A percentile compares a stretch with the other conserved stretches of the same genome.
These are phyloP conservation scores for Talaromyces sp. DNA, from an alignment of 2,329 filamentous ascomycete genomes.

Conservation along the genomic window DNA sequence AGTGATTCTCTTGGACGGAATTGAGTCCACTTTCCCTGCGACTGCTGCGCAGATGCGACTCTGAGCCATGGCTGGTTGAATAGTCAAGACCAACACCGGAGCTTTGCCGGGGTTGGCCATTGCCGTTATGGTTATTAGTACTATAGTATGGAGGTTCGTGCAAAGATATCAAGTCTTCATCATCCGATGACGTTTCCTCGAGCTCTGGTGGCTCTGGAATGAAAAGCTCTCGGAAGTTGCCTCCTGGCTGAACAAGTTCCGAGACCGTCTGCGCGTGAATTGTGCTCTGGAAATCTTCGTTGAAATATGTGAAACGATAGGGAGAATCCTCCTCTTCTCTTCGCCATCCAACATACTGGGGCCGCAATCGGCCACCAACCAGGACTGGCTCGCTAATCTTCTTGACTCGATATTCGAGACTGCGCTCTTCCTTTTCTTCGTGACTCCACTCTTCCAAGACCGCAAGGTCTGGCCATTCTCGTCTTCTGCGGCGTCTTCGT, in stretches of 20 bases:
- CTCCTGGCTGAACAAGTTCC: conserved; percentile 79
- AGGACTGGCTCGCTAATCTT: conserved; percentile 91
- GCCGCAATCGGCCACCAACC: conserved; percentile 80
- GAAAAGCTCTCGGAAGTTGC: conserved; percentile 81
- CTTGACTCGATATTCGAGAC: conserved; percentile 75
- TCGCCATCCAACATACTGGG: conserved; percentile 75
- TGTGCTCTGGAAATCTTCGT: conserved; percentile 91
- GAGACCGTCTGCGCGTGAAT: conserved; percentile 95
- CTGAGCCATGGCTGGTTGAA: background rate
- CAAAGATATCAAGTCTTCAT: conserved; percentile 38
- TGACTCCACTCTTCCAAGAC: conserved; percentile 84
- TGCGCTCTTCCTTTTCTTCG: conserved; percentile 83
- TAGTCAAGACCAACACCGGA: background rate
- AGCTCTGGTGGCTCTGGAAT: conserved; percentile 76
- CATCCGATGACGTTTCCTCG: conserved; percentile 62
- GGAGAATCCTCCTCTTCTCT: conserved; percentile 82
- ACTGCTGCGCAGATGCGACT: conserved; percentile 2
- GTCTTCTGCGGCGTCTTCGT: conserved; percentile 54
- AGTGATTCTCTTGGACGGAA: conserved; percentile 19
- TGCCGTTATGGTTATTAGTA: conserved; percentile 17
- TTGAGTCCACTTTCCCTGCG: conserved; percentile 13
- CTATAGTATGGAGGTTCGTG: conserved; percentile 5
- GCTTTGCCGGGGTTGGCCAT: conserved; percentile 14
- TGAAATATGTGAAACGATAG: conserved; percentile 97
- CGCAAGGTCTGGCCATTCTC: conserved; percentile 79